Base-by-base conservation (phyloP, 176 grass and related monocot genomes). In the Olyra latifolia region DNA sequence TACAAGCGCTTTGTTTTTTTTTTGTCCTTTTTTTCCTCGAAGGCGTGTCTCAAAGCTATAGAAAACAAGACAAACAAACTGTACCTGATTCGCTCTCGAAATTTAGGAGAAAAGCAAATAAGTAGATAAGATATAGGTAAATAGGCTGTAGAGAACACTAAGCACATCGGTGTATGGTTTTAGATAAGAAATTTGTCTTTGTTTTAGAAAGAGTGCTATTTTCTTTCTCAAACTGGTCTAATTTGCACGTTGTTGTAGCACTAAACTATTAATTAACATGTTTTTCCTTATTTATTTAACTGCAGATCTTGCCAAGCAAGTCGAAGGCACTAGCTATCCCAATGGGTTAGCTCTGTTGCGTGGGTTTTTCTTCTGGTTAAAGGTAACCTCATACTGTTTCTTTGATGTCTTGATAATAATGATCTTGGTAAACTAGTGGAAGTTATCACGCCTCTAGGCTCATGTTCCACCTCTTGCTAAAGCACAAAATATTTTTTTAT, bases 331-430 rank as follows among this genome's bases (percentile, higher is more conserved):
- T 65, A 71, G 45, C 38, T 24, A 4, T 62, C 54, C 64, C 27
- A 44, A 75, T 82, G 54, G 81, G n/a, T 75, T 92, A 80, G 81
- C 78, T 89, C 80, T 97, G 60, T 87, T 97, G 88, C 88, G 91
- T 76, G 88, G 91, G 40, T 79, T 97, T 81, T 87, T 83, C 68
- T 97, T 97, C 75, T 93, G 91, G 91, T 81, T 97, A 85, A n/a
- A 91, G 91, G 91, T 97, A 87, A 35, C 11, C 27, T 59, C 24
- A 17, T 83, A 24, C 11, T 29, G n/a, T 63, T 55, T 76, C 5
- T 24, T 32, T 87, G 3, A 10, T 56, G 19, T 77, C 14, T 46
- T 76, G 9, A 53, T 49, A 70, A 48, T 68, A 57, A 69, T 49
- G 9, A 14, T 69, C 5, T 69, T 28, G n/a, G 7, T 2, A 14